Evolutionary conservation across 495 filamentous ascomycete species (phyloP).

Genomic region (Symbiotaphrina buchneri): DNA sequence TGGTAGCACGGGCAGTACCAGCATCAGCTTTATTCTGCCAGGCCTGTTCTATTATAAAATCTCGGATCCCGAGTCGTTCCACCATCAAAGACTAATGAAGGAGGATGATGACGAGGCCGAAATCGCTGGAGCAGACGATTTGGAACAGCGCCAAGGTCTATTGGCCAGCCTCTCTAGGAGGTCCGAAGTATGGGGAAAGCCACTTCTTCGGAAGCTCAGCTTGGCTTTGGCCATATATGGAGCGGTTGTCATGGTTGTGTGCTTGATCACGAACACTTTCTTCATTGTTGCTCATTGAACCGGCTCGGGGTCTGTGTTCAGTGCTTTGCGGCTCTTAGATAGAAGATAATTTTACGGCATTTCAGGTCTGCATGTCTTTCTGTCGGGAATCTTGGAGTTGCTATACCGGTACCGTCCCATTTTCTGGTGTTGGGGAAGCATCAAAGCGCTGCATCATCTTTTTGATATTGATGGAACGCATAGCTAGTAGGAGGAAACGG

Average conservation of each 20-base stretch:
- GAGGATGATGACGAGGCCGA: constrained; percentile 56
- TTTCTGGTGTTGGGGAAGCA: too few relatives aligned
- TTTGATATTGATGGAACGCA: too few relatives aligned
- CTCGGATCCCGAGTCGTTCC: constrained; percentile 56
- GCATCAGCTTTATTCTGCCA: constrained; percentile 89
- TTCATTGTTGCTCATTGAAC: constrained; percentile 32
- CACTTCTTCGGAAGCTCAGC: constrained; percentile 45
- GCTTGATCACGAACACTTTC: constrained; percentile 63
- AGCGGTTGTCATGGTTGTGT: constrained; percentile 68
- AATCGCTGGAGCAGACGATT: constrained; percentile 16
- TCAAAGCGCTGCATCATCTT: too few relatives aligned
- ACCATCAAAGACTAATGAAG: constrained; percentile 68
- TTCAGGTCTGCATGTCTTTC: too few relatives aligned
- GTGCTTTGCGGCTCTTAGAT: neutral
- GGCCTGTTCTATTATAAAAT: constrained; percentile 98
- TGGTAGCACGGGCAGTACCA: constrained; percentile 78
- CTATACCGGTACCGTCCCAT: too few relatives aligned
- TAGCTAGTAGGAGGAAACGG: too few relatives aligned
- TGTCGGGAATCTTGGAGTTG: too few relatives aligned
- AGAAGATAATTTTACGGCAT: too few relatives aligned
- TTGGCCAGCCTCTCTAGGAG: constrained; percentile 14
- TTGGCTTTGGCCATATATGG: constrained; percentile 68
- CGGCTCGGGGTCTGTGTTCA: neutral
- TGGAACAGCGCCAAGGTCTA: constrained; percentile 13
- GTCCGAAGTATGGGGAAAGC: constrained; percentile 23